phyloP scores from a whole-genome alignment of 371 early-diverging fungal species.

The Chytridium lagenaria region DNA sequence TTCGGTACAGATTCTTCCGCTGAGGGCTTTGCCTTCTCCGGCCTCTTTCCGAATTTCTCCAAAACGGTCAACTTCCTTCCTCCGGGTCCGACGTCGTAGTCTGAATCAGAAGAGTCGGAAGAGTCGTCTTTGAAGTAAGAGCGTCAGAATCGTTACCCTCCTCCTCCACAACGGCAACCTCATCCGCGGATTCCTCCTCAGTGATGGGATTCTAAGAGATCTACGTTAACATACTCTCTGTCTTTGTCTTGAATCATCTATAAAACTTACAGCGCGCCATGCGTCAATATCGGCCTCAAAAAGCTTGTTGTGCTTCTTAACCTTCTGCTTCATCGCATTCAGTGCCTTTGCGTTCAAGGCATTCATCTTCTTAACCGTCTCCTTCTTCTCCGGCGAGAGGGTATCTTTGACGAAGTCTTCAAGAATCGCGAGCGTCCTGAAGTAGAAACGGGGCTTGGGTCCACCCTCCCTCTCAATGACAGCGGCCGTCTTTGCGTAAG shows the following conservation, averaged over 20 bases:
- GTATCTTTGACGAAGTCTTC: slow-evolving; percentile 74
- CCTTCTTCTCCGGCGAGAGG: slow-evolving; percentile 69
- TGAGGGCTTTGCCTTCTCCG: slow-evolving; percentile 24
- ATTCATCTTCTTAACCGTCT: slow-evolving; percentile 82
- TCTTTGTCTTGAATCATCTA: too few relatives aligned
- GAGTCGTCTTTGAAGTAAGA: too few relatives aligned
- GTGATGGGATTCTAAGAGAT: slow-evolving; percentile 49
- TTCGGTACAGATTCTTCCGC: too few relatives aligned
- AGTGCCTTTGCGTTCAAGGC: slow-evolving; percentile 80
- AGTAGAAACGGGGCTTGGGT: slow-evolving; percentile 74
- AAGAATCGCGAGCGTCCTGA: slow-evolving; percentile 75
- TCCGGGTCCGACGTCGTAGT: too few relatives aligned
- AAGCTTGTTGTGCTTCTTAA: slow-evolving; percentile 85
- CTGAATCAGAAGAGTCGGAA: too few relatives aligned
- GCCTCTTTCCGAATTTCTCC: slow-evolving; percentile 30
- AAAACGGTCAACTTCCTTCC: slow-evolving; percentile 5
- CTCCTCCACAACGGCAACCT: slow-evolving; percentile 28
- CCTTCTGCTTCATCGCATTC: slow-evolving; percentile 89
- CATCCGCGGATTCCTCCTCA: slow-evolving; percentile 49
- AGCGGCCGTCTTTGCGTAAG: slow-evolving; percentile 71
- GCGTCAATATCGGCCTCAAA: slow-evolving; percentile 74
- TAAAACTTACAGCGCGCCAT: slow-evolving; percentile 65
- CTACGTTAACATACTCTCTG: too few relatives aligned
- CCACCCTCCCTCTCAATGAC: slow-evolving; percentile 65
- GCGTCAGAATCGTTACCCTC: slow-evolving; percentile 33